These are phyloP conservation scores for Bullera alba DNA, from an alignment of 768 basidiomycete genomes.

Conservation along the genomic window DNA sequence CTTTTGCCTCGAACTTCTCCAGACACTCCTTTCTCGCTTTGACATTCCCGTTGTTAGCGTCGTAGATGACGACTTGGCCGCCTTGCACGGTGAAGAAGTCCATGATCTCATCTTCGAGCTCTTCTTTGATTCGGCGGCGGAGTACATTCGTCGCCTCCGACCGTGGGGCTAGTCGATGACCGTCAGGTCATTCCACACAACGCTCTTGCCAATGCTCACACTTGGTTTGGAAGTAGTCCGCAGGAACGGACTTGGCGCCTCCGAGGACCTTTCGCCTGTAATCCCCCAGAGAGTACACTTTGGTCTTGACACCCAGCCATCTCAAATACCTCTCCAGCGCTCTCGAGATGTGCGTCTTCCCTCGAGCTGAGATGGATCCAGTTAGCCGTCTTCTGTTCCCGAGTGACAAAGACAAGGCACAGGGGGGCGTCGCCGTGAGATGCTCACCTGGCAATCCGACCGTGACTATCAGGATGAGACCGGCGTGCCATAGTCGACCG, in stretches of 20 bases:
- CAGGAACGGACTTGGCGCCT: constrained; percentile 74
- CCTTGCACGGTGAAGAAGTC: constrained; percentile 69
- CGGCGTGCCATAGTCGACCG: constrained; percentile 56
- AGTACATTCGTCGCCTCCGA: constrained; percentile 71
- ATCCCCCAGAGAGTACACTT: constrained; percentile 90
- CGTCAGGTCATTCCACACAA: neutral
- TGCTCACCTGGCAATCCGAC: constrained; percentile 68
- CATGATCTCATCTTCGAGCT: constrained; percentile 83
- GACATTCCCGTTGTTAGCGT: constrained; percentile 85
- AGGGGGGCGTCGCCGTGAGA: neutral
- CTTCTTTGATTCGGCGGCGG: constrained; percentile 63
- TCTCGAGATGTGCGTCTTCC: constrained; percentile 93
- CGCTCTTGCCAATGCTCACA: constrained; percentile 28
- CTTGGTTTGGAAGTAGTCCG: constrained; percentile 87
- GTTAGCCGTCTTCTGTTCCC: neutral
- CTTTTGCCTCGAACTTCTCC: constrained; percentile 75
- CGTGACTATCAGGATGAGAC: constrained; percentile 87
- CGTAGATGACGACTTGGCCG: constrained; percentile 96
- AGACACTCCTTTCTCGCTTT: constrained; percentile 62
- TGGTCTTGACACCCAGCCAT: constrained; percentile 96
- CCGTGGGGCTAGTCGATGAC: constrained; percentile 46
- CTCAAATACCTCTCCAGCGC: constrained; percentile 93
- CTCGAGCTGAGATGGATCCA: constrained; percentile 55
- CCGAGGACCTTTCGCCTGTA: constrained; percentile 85
- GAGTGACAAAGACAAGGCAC: neutral